Evolutionary conservation across 305 asterid species (phyloP), one percentile per base, ranked within the genome.

Genomic region (Fraxinus xanthoxyloides): DNA sequence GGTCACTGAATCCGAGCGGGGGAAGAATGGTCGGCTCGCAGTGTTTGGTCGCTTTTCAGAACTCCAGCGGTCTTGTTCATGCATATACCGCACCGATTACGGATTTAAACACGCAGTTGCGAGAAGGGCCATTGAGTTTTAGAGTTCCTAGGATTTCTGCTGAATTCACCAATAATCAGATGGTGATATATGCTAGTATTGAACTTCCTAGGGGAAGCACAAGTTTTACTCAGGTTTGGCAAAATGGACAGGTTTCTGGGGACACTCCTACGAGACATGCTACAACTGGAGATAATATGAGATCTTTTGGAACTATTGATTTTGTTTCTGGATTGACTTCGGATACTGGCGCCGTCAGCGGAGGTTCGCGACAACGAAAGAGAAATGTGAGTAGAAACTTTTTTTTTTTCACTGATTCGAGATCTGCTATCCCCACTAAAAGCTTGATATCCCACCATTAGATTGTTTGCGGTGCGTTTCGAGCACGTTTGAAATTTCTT

Each of bases 171-270:
- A 77, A 38, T 3, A 83, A 81, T 31, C 89, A 90, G 88, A 87
- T 89, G 76, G 85, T 88, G n/a, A 92, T 95, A n/a, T 91, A 84
- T 72, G 98, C 98, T 5, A 92, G 90, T 8, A 23, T 95, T 34
- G 76, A 72, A 24, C 91, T 95, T 30, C 95, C 97, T 0, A 10
- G 75, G 1, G 93, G 92, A 7, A 65, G 81, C 3, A 90, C 96
- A 0, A 86, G 86, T 21, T 93, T 91, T 59, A 84, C 81, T 10
- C 97, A 93, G 26, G 93, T 89, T 1, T 95, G 98, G 98, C 98
- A 95, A 73, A 72, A 54, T 65, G 98, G 98, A 0, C 84, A 3
- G 26, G 85, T 95, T 13, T 74, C 89, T 7, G 90, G 90, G 0
- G 82, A 24, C 67, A 2, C 2, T 54, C 92, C 88, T 67, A 13